phyloP scores from a whole-genome alignment of 305 asterid species.

The Nicotiana rustica region DNA sequence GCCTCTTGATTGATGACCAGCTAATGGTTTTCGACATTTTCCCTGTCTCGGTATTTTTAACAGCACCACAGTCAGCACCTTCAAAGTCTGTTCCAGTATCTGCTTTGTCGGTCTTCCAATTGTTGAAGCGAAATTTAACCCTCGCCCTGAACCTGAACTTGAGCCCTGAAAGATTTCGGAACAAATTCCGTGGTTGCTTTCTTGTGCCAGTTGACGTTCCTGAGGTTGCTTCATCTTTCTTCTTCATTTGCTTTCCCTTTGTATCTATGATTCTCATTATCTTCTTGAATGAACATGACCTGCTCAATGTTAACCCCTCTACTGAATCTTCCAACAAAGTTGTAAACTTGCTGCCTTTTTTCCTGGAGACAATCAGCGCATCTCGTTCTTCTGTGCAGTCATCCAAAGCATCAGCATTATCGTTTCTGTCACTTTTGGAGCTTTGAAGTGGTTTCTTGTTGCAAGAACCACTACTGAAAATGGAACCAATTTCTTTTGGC shows the following conservation, averaged over 20 bases:
- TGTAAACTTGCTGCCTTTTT: neutral
- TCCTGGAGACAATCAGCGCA: neutral
- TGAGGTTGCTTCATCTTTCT: neutral
- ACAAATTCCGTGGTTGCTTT: neutral
- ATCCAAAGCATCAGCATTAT: no score
- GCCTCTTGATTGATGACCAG: conserved; percentile 22
- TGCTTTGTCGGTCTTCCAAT: conserved; percentile 39
- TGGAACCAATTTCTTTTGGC: conserved; percentile 19
- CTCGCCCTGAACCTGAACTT: conserved; percentile 33
- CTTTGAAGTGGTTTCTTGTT: neutral
- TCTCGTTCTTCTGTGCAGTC: neutral
- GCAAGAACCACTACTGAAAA: conserved; percentile 15
- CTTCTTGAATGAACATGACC: conserved; percentile 11
- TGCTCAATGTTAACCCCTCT: neutral
- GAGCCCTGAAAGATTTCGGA: conserved; percentile 37
- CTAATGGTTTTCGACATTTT: neutral
- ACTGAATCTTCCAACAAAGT: conserved; percentile 25
- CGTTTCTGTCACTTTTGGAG: neutral
- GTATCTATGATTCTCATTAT: conserved; percentile 4
- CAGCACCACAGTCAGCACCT: neutral
- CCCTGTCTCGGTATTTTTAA: neutral
- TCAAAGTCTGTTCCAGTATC: conserved; percentile 16
- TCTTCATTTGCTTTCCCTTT: neutral
- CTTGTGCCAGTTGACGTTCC: neutral
- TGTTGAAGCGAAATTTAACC: conserved; percentile 38